Base-by-base conservation (phyloP, 345 rosid species). In the Fremontodendron californicum region DNA sequence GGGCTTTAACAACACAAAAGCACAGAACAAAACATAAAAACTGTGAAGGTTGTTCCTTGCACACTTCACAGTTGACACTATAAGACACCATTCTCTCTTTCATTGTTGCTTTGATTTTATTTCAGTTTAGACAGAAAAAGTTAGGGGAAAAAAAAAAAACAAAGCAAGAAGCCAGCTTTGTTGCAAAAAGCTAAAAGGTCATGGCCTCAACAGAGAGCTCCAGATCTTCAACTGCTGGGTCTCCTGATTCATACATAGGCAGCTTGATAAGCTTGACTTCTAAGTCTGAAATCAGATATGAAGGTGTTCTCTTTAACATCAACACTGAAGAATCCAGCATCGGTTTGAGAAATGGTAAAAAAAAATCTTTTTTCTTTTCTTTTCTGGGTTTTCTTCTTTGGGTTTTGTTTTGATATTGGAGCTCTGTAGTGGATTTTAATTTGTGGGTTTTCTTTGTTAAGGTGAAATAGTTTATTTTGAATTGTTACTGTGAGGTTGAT, bases 251-350 rank as follows among this genome's bases (percentile, higher is more conserved):
- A 2, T 88, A 86, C 79, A 81, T 88, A 45, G 89, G 91, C 21
- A 86, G 87, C 81, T 80, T 86, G 80, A 88, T 88, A 45, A 88
- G 89, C 83, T 71, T 86, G 84, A 88, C 91, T 6, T 88, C 91
- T 25, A 88, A 88, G 83, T 83, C 85, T 40, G 89, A 88, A 83
- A 88, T 88, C 79, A 82, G 91, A 62, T 88, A 88, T 57, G 89
- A 88, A 57, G 91, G 91, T 43, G 79, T 84, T 76, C 88, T 86
- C 48, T 88, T 82, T 73, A 88, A 86, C 71, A 88, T 88, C 79
- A 88, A 86, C 81, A 83, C 89, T 2, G 87, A 86, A 11, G 91
- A 86, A 79, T 86, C 91, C 46, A 88, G 88, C 76, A 88, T 88
- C 73, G 91, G 91, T 21, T 76, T 88, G 71, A 83, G 81, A 82